Conservation (phyloP, 2,329 filamentous ascomycete genomes). For the Hirsutella thompsonii region DNA sequence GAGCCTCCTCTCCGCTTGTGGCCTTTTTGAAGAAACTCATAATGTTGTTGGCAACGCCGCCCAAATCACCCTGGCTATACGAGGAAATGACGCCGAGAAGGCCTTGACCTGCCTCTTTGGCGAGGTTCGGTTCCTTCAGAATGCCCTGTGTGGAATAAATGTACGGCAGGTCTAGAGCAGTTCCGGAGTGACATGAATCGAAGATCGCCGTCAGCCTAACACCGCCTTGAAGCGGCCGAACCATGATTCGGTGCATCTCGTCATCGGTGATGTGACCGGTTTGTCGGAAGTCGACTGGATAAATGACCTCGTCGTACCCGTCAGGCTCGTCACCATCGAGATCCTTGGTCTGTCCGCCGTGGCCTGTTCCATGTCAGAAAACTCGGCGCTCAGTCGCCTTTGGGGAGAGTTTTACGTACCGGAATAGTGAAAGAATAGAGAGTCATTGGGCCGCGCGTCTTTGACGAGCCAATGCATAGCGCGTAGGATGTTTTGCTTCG, state of each 20-base stretch:
- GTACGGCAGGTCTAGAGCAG: slow-evolving; percentile 53
- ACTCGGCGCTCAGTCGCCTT: too few relatives aligned
- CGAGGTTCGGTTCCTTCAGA: slow-evolving; percentile 55
- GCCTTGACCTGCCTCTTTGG: slow-evolving; percentile 54
- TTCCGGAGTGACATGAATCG: slow-evolving; percentile 55
- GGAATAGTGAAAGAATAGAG: slow-evolving; percentile 95
- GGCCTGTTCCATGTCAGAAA: slow-evolving; percentile 31
- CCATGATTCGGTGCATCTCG: slow-evolving; percentile 68
- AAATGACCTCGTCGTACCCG: slow-evolving; percentile 74
- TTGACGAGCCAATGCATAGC: slow-evolving; percentile 98
- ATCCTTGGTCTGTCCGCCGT: slow-evolving; percentile 72
- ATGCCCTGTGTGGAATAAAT: slow-evolving; percentile 58
- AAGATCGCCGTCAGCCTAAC: slow-evolving; percentile 51
- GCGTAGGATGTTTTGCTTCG: slow-evolving; percentile 85
- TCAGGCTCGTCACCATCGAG: slow-evolving; percentile 70
- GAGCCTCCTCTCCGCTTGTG: slow-evolving; percentile 65
- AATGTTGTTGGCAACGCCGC: slow-evolving; percentile 68
- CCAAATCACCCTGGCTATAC: slow-evolving; percentile 59
- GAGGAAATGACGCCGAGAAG: slow-evolving; percentile 46
- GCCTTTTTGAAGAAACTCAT: slow-evolving; percentile 85
- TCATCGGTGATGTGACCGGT: slow-evolving; percentile 76
- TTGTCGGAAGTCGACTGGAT: slow-evolving; percentile 68
- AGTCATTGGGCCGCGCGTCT: slow-evolving; percentile 83
- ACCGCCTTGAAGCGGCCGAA: slow-evolving; percentile 39
- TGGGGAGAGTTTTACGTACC: slow-evolving; percentile 35